Conservation (phyloP, 305 asterid genomes). For the Fraxinus xanthoxyloides region DNA sequence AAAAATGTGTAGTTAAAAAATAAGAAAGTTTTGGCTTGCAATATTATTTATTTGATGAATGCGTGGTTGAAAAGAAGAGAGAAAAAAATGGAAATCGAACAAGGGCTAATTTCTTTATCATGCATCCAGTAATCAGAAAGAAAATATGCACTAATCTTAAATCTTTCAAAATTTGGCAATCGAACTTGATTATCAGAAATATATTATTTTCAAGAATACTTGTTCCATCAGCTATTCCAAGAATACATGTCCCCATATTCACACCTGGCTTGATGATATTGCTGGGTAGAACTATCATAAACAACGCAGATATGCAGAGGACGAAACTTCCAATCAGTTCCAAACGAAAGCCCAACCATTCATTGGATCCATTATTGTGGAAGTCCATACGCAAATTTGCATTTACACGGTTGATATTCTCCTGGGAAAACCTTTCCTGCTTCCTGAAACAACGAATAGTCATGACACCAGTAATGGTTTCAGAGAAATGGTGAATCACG, state of each 20-base stretch:
- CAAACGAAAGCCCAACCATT: conserved; percentile 93
- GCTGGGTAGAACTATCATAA: conserved; percentile 91
- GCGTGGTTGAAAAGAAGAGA: not conserved
- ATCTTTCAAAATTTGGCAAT: not conserved
- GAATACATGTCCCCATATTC: not conserved
- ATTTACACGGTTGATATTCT: conserved; percentile 73
- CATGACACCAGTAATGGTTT: conserved; percentile 92
- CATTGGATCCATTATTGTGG: conserved; percentile 90
- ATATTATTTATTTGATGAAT: not conserved
- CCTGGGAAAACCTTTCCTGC: conserved; percentile 68
- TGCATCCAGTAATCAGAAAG: not conserved
- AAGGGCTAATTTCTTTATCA: not conserved
- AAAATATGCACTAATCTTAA: not conserved
- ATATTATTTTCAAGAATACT: not conserved
- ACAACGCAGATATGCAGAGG: conserved; percentile 77
- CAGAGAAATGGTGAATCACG: conserved; percentile 92
- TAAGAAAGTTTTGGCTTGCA: not conserved
- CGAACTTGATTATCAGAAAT: not conserved
- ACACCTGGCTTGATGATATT: conserved; percentile 88
- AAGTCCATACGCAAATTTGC: conserved; percentile 87
- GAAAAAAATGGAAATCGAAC: not conserved
- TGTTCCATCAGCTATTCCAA: not conserved
- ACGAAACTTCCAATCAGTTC: conserved; percentile 81
- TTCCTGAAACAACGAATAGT: conserved; percentile 84
- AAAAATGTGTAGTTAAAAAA: not conserved